Base-by-base conservation (phyloP, 2,329 filamentous ascomycete genomes). In the Didymella lethalis region DNA sequence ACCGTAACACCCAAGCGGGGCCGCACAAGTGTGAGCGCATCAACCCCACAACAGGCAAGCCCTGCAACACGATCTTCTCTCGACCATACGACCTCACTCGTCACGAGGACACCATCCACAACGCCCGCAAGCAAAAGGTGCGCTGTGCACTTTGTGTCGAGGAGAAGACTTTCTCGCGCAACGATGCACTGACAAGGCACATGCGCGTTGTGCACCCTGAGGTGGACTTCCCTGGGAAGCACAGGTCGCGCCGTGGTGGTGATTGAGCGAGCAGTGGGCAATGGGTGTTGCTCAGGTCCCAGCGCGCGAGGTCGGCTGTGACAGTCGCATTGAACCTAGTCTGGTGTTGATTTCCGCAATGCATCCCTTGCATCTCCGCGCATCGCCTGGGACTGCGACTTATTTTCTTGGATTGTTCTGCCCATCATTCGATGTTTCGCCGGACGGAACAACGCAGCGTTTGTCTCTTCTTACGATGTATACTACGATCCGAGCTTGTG, bases 101-200 rank as follows among this genome's bases (percentile, higher is more conserved):
- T 23, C 95, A 99, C 74, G 95, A 99, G 77, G 94, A 97, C 66
- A 98, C 95, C 0, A 98, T 98, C 64, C 95, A 98, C 84, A 97
- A 97, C 69, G 89, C 88, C 1, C 88, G 91, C 70, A 97, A 97
- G 83, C 89, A 93, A 77, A 98, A 98, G 82, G 93, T 97, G 7
- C 89, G 92, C 44, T 99, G 95, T 78, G 88, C 93, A 63, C 81
- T 97, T 47, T 99, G 95, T 79, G 93, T 91, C 1, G 93, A 98
- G 70, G 94, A 98, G 73, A 98, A 98, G 84, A 96, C 92, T 0
- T 99, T 99, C 74, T 97, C 93, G 68, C 88, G 95, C 57, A 95
- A 94, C 64, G 95, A 99, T 80, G 95, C 95, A 1, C 83, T 98
- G 47, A 98, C 94, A 14, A 84, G 95, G 61, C 95, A 99, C 75